Conservation (phyloP, 345 rosid genomes). For the Arabis alpina region DNA sequence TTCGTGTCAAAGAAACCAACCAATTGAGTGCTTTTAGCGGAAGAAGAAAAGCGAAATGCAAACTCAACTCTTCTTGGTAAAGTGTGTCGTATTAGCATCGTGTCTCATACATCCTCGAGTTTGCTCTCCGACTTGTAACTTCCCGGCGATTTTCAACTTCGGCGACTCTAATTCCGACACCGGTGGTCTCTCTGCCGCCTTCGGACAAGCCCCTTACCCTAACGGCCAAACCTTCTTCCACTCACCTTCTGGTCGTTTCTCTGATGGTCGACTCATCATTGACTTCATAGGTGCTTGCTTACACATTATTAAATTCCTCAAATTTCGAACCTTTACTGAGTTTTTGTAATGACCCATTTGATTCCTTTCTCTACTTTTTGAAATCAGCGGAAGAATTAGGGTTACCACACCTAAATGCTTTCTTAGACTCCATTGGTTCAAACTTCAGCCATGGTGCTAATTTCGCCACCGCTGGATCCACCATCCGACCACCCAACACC, state of each 20-base stretch:
- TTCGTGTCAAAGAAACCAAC: not conserved
- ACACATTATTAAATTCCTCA: not conserved
- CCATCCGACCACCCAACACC: conserved; percentile 63
- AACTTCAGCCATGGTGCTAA: conserved; percentile 86
- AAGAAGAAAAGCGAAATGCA: conserved; percentile 21
- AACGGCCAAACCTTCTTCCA: conserved; percentile 65
- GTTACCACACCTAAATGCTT: conserved; percentile 60
- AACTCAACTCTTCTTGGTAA: not conserved
- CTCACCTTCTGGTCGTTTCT: conserved; percentile 63
- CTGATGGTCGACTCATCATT: conserved; percentile 67
- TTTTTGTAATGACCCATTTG: conserved; percentile 1
- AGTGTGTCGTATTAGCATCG: conserved; percentile 9
- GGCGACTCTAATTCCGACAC: conserved; percentile 55
- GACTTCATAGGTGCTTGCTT: conserved; percentile 61
- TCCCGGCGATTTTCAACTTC: conserved; percentile 49
- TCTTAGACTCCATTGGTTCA: conserved; percentile 64
- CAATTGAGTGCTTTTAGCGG: not conserved
- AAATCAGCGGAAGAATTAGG: conserved; percentile 56
- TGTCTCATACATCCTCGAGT: conserved; percentile 22
- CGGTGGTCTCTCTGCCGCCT: conserved; percentile 66
- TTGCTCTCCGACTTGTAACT: conserved; percentile 20
- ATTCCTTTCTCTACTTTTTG: not conserved
- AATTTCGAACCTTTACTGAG: not conserved
- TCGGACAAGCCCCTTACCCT: conserved; percentile 62
- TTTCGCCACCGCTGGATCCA: conserved; percentile 82